Evolutionary conservation across 176 grass and related monocot species (phyloP).

Genomic region (Zoysia japonica): DNA sequence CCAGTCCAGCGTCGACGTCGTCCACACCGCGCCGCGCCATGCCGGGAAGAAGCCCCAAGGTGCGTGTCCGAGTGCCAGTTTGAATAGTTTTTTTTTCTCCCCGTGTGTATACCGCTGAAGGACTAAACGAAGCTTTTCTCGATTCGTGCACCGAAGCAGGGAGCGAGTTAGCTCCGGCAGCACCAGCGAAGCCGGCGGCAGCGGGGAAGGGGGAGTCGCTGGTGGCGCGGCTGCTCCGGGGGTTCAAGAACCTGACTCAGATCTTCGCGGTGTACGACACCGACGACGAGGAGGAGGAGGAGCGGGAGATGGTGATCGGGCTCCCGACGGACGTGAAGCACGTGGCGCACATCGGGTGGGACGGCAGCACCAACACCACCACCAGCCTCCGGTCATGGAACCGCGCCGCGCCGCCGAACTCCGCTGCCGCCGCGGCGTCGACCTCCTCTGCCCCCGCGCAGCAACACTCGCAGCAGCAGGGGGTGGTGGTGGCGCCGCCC

Average conservation of each 20-base stretch:
- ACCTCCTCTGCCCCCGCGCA: background rate
- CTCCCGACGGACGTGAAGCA: conserved; percentile 87
- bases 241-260: conserved; percentile 78
- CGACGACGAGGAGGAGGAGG: conserved; percentile 55
- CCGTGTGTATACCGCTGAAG: too few relatives aligned
- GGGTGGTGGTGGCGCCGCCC: background rate
- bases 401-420: conserved; percentile 31
- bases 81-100: too few relatives aligned
- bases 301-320: conserved; percentile 83
- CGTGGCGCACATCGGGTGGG: conserved; percentile 85
- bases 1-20: conserved; percentile 70
- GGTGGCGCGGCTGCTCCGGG: conserved; percentile 56
- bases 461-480: background rate
- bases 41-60: conserved; percentile 48
- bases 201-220: conserved; percentile 47
- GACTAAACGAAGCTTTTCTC: too few relatives aligned
- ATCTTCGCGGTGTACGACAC: conserved; percentile 65
- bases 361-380: conserved; percentile 65
- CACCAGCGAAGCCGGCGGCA: background rate
- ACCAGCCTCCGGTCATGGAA: conserved; percentile 55
- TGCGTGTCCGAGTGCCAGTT: background rate
- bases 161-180: background rate
- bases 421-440: background rate
- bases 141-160: background rate
- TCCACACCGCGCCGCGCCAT: conserved; percentile 34